Percentiles rank a stretch among this genome's conserved stretches.
Conservation (phyloP, 139 green algal species). For the Chlamydomonas sphaeroides region DNA sequence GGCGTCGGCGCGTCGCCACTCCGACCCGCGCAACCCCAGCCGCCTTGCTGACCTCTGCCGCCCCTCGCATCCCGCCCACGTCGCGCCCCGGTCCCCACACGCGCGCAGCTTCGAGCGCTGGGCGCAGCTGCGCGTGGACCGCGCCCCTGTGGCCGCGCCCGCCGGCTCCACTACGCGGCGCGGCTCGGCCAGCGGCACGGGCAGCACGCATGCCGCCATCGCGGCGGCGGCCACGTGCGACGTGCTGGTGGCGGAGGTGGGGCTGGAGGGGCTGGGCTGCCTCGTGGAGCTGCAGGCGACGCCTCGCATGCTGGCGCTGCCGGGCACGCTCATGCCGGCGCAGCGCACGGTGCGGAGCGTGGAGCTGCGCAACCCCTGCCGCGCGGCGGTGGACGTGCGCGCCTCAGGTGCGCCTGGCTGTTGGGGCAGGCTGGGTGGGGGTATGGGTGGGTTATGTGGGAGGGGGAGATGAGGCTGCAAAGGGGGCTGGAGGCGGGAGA, state of each 20-base stretch:
- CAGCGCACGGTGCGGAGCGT: neutral
- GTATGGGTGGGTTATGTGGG: no score
- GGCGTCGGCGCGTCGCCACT: no score
- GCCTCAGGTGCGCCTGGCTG: conserved; percentile 17
- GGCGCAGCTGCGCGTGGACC: conserved; percentile 54
- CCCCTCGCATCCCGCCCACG: no score
- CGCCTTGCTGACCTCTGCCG: no score
- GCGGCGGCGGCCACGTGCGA: conserved; percentile 8
- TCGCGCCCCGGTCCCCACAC: neutral
- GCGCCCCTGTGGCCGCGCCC: neutral
- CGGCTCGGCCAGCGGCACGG: neutral
- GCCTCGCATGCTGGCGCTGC: conserved; percentile 37
- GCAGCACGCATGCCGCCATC: conserved; percentile 11
- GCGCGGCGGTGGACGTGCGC: conserved; percentile 28
- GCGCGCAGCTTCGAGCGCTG: conserved; percentile 40
- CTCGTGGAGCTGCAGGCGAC: conserved; percentile 31
- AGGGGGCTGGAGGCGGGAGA: no score
- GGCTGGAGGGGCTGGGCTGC: conserved; percentile 54
- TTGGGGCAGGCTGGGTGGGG: no score
- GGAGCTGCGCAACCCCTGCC: conserved; percentile 45
- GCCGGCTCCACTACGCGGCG: neutral
- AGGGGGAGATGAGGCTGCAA: no score
- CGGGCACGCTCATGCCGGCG: conserved; percentile 45
- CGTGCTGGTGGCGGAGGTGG: conserved; percentile 56
- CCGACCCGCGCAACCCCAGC: no score